phyloP scores from a whole-genome alignment of 441 rosid species.

The Mallotus repandus region DNA sequence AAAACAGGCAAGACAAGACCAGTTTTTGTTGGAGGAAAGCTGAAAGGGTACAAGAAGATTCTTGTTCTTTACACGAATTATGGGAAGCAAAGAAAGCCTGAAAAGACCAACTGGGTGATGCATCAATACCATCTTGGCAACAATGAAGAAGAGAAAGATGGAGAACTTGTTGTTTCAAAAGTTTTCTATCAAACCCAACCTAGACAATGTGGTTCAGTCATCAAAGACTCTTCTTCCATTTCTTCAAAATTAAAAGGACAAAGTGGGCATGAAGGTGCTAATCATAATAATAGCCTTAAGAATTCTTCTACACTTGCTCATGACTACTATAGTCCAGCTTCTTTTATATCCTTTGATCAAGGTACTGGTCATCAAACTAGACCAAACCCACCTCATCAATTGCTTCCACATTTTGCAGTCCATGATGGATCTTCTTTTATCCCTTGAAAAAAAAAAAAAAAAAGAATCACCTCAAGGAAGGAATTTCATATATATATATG shows the following conservation, averaged over 20 bases:
- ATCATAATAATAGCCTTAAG: conserved; percentile 24
- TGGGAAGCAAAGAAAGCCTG: conserved; percentile 86
- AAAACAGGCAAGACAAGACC: conserved; percentile 97
- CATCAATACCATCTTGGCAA: conserved; percentile 92
- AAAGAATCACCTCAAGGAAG: neutral
- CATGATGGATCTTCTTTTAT: conserved; percentile 59
- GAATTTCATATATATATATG: neutral
- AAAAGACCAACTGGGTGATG: conserved; percentile 97
- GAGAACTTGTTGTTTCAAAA: conserved; percentile 84
- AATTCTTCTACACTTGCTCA: conserved; percentile 24
- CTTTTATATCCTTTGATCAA: conserved; percentile 51
- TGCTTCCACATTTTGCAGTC: conserved; percentile 56
- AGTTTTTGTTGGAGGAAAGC: conserved; percentile 41
- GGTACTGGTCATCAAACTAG: conserved; percentile 35
- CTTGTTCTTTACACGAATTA: conserved; percentile 92
- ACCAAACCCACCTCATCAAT: conserved; percentile 30
- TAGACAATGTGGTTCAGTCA: conserved; percentile 60
- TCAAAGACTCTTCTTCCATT: conserved; percentile 19
- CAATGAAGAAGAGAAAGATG: conserved; percentile 87
- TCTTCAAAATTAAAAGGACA: conserved; percentile 22
- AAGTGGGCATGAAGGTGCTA: conserved; percentile 35
- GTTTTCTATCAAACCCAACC: conserved; percentile 98
- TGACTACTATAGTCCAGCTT: conserved; percentile 46
- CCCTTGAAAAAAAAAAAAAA: conserved; percentile 38
- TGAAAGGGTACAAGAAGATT: conserved; percentile 85